These are phyloP conservation scores for Tulasnella sp. DNA, from an alignment of 768 basidiomycete genomes.

Conservation along the genomic window DNA sequence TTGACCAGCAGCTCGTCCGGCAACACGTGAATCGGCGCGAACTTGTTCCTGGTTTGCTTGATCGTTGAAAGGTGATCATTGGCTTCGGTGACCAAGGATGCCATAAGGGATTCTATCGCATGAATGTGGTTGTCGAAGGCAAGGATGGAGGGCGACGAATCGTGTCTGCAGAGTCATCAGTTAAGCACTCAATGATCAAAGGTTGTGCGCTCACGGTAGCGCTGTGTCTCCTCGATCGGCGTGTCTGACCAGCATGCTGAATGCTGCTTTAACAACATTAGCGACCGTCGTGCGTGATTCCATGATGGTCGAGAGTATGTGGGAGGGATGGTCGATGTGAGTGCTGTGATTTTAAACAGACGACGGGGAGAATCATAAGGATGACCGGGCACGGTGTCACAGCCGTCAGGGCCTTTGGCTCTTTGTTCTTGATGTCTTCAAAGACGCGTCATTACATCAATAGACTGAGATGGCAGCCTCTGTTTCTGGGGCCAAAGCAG, in stretches of 20 bases:
- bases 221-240: background rate
- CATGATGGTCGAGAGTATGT: background rate
- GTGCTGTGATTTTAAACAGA: too few relatives aligned
- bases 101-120: background rate
- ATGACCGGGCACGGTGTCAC: background rate
- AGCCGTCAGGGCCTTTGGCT: background rate
- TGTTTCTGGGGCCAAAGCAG: too few relatives aligned
- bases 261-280: background rate
- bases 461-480: background rate
- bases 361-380: too few relatives aligned
- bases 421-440: background rate
- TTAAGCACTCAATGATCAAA: background rate
- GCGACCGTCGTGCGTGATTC: background rate
- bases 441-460: too few relatives aligned
- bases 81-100: background rate
- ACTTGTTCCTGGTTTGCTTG: background rate
- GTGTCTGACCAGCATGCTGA: background rate
- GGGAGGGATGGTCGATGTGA: too few relatives aligned
- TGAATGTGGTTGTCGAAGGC: background rate
- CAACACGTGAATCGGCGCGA: background rate
- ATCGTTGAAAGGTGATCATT: background rate
- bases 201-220: background rate
- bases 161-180: background rate
- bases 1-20: background rate
- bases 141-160: background rate